Evolutionary conservation across 768 basidiomycete species (phyloP).

Genomic region (Suillus luteus): DNA sequence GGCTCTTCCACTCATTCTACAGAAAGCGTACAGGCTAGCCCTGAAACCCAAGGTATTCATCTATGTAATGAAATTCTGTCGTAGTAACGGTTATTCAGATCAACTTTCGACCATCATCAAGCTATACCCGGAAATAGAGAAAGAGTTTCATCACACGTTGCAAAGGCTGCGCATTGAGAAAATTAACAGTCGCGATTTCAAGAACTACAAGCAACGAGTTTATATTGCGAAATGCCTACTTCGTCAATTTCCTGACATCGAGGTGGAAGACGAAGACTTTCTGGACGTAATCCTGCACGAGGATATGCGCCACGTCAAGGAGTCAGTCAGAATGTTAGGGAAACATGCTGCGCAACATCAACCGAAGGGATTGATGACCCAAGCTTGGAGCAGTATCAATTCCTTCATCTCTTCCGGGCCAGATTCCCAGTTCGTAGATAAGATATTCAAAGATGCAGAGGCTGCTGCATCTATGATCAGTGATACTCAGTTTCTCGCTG

Average conservation of each 20-base stretch:
- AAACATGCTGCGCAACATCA: not conserved
- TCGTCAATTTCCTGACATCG: not conserved
- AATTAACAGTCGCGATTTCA: slow-evolving; percentile 19
- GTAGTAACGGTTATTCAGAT: slow-evolving; percentile 11
- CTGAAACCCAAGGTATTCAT: slow-evolving; percentile 2
- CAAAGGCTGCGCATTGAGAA: not conserved
- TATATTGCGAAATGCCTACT: slow-evolving; percentile 14
- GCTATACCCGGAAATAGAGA: slow-evolving; percentile 19
- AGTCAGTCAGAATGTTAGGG: not conserved
- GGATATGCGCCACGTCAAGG: slow-evolving; percentile 7
- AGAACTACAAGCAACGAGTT: slow-evolving; percentile 20
- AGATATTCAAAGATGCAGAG: slow-evolving; percentile 11
- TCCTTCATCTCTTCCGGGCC: not conserved
- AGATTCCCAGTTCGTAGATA: slow-evolving; percentile 6
- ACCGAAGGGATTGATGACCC: not conserved
- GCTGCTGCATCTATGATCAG: not conserved
- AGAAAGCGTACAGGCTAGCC: not conserved
- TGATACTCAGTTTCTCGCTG: slow-evolving; percentile 21
- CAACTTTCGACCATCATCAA: slow-evolving; percentile 10
- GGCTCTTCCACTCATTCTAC: too few species aligned
- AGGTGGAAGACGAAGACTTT: slow-evolving; percentile 1
- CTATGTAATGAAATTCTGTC: not conserved
- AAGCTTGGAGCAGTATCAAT: not conserved
- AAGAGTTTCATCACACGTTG: slow-evolving; percentile 4
- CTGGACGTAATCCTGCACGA: slow-evolving; percentile 12